phyloP scores from a whole-genome alignment of 1,284 basidiomycete species.

The Afroboletus lepidellus region DNA sequence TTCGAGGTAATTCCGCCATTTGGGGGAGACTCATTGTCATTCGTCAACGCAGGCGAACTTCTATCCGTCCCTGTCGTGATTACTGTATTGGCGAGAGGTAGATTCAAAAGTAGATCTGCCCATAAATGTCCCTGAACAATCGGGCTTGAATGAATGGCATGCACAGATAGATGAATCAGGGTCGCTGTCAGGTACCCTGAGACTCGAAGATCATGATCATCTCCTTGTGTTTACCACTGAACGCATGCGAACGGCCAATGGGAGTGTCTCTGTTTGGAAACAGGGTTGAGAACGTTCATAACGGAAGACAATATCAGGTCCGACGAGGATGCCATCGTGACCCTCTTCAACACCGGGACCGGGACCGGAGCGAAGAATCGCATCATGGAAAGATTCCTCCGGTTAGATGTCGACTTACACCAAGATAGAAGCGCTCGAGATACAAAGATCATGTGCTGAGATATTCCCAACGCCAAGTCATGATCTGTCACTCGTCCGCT shows the following conservation, averaged over 20 bases:
- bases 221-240: neutral
- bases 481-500: slow-evolving; percentile 13
- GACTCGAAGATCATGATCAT: slow-evolving; percentile 19
- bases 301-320: neutral
- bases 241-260: neutral
- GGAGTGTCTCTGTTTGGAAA: neutral
- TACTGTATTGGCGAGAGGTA: slow-evolving; percentile 3
- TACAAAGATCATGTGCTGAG: slow-evolving; percentile 6
- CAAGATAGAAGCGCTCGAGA: slow-evolving; percentile 21
- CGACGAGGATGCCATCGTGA: slow-evolving; percentile 7
- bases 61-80: slow-evolving; percentile 30
- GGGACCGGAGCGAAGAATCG: slow-evolving; percentile 21
- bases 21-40: slow-evolving; percentile 8
- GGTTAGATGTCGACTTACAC: slow-evolving; percentile 7
- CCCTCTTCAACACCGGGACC: slow-evolving; percentile 16
- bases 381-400: slow-evolving; percentile 12
- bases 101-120: slow-evolving; percentile 26
- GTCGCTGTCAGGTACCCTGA: slow-evolving; percentile 27
- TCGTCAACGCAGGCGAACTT: slow-evolving; percentile 12
- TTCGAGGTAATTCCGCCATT: slow-evolving; percentile 22
- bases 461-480: slow-evolving; percentile 11
- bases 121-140: slow-evolving; percentile 22
- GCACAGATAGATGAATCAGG: slow-evolving; percentile 28
- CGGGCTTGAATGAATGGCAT: slow-evolving; percentile 24
- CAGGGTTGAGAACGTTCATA: neutral